Evolutionary conservation across 345 rosid genomes (phyloP), one percentile per base, ranked within the genome.

Genomic region (Rhizophora mangle): DNA sequence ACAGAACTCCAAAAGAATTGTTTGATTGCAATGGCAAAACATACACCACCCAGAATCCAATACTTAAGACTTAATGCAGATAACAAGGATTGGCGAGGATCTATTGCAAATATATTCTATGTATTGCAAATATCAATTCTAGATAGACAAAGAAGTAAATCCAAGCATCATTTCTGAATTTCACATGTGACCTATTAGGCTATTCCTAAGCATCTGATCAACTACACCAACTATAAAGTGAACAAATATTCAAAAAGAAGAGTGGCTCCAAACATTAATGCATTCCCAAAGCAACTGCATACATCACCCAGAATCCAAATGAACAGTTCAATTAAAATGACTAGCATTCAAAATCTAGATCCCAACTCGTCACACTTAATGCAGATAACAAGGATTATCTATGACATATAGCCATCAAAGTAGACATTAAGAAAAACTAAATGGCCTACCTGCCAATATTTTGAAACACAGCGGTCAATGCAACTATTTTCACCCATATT

Each of bases 401-500:
- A 2, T 63, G n/a, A 56, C 27, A 3, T 2, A 21, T 2, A 2
- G n/a, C 29, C 2, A 55, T 27, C 60, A 11, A 56, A 27, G 52
- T 31, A 22, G 4, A 55, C 9, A 22, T 19, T 43, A 24, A 31
- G 60, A 20, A 29, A 22, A 60, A 24, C 39, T 2, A 46, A 58
- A 58, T 30, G 69, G 70, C 76, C 13, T 76, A 95, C 97, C 94
- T 86, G 93, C 96, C 92, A 89, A 79, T 96, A 96, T 68, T 92
- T 92, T 47, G 97, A 84, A 75, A 89, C 98, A 74, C 98, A 96
- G 63, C 99, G 96, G 75, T 96, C 98, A 49, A 96, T 93, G 93
- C 99, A 96, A 68, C 92, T 96, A 70, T 90, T 96, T 79, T 96
- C 99, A 64, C 97, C 99, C 98, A 90, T 92, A 82, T 92, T 96